Evolutionary conservation across 352 stramenopile species (phyloP).

Genomic region (Phytophthora vignae): DNA sequence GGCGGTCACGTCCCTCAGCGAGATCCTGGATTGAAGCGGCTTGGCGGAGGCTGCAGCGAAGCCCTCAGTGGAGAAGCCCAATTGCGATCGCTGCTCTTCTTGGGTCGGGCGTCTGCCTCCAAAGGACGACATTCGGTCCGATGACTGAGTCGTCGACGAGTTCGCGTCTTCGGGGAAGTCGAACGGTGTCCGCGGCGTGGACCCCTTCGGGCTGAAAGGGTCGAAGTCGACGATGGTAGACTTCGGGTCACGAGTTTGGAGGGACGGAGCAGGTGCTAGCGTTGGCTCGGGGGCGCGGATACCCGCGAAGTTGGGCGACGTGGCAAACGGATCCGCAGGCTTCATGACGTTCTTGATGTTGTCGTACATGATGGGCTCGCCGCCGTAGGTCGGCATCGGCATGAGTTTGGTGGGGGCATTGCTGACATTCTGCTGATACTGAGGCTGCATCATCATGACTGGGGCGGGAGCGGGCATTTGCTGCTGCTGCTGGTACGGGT

Average conservation of each 20-base stretch:
- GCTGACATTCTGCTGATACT: slow-evolving; percentile 35
- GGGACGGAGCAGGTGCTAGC: slow-evolving; percentile 27
- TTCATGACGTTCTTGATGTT: slow-evolving; percentile 73
- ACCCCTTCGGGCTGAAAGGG: slow-evolving; percentile 68
- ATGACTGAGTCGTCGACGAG: slow-evolving; percentile 7
- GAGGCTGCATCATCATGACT: slow-evolving; percentile 32
- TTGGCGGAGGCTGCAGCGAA: slow-evolving; percentile 44
- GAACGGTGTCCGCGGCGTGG: slow-evolving; percentile 60
- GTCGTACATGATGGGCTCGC: slow-evolving; percentile 64
- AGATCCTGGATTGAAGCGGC: slow-evolving; percentile 42
- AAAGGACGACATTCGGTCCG: slow-evolving; percentile 51
- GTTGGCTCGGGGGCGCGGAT: slow-evolving; percentile 43
- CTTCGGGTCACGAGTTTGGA: slow-evolving; percentile 41
- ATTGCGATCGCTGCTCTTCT: slow-evolving; percentile 63
- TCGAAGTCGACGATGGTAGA: slow-evolving; percentile 79
- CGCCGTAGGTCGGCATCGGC: slow-evolving; percentile 45
- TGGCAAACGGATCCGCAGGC: slow-evolving; percentile 57
- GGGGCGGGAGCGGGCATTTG: slow-evolving; percentile 22
- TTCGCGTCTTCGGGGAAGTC: slow-evolving; percentile 41
- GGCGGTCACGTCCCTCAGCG: slow-evolving; percentile 45
- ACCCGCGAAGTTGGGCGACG: slow-evolving; percentile 28
- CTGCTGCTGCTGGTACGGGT: slow-evolving; percentile 41
- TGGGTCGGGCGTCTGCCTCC: slow-evolving; percentile 68
- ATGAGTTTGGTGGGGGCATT: slow-evolving; percentile 31
- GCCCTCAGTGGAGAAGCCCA: slow-evolving; percentile 60